Percentiles rank a stretch among this genome's conserved stretches.
Evolutionary conservation across 257 asterid genomes (phyloP).

Genomic region (Orobanche coerulescens): DNA sequence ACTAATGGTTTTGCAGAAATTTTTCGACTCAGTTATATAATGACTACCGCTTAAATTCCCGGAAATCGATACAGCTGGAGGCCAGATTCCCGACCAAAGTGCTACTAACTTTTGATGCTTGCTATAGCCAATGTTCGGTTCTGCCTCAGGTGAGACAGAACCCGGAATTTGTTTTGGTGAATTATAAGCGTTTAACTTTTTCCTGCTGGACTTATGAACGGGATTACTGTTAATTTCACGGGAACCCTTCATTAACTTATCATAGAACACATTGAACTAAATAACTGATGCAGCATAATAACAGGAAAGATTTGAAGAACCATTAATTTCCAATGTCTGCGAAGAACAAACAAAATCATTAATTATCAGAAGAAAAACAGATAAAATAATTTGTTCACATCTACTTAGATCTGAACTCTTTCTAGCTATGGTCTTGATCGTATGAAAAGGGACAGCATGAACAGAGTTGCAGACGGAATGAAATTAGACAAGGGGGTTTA

Average conservation of each 20-base stretch:
- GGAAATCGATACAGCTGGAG: slow-evolving; percentile 25
- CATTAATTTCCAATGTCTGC: slow-evolving; percentile 22
- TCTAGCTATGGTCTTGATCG: not conserved
- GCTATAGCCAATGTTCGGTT: slow-evolving; percentile 27
- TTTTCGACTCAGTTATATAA: slow-evolving; percentile 24
- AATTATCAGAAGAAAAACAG: not conserved
- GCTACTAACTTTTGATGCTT: slow-evolving; percentile 30
- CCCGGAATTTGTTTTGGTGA: slow-evolving; percentile 22
- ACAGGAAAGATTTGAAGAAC: slow-evolving; percentile 12
- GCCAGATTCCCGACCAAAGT: slow-evolving; percentile 39
- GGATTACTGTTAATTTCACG: slow-evolving; percentile 28
- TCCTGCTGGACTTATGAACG: slow-evolving; percentile 21
- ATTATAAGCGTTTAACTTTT: slow-evolving; percentile 2
- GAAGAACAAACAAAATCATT: slow-evolving; percentile 4
- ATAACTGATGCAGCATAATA: slow-evolving; percentile 24
- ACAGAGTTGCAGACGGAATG: not conserved
- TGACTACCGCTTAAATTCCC: slow-evolving; percentile 21
- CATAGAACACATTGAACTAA: slow-evolving; percentile 7
- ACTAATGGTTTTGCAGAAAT: slow-evolving; percentile 18
- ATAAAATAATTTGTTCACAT: not conserved
- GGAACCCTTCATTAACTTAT: slow-evolving; percentile 48
- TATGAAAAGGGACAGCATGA: not conserved
- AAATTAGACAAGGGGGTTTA: not conserved
- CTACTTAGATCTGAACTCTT: not conserved
- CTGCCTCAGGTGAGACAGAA: slow-evolving; percentile 59